Evolutionary conservation across 768 basidiomycete species (phyloP).

Genomic region (Tubosaeta sp.): DNA sequence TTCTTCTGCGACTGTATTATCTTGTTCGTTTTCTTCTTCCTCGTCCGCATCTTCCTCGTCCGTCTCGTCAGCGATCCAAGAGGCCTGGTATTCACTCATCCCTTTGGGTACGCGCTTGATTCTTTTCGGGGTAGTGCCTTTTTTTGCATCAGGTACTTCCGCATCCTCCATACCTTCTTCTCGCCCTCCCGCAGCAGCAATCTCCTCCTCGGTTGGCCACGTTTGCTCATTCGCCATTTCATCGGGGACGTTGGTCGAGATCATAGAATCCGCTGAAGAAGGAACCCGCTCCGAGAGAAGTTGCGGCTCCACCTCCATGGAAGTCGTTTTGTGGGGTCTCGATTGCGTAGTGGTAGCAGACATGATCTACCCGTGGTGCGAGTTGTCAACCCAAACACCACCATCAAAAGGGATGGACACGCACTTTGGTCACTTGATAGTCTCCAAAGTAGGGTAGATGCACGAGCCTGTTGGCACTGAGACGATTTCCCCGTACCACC

Average conservation of each 20-base stretch:
- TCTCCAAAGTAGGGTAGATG: constrained; percentile 89
- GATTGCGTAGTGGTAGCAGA: constrained; percentile 48
- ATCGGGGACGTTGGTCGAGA: constrained; percentile 85
- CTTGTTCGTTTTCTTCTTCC: constrained; percentile 40
- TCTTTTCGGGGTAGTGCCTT: constrained; percentile 72
- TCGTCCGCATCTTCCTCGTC: constrained; percentile 57
- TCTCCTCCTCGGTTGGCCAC: constrained; percentile 98
- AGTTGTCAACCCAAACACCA: background rate
- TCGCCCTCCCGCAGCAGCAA: constrained; percentile 41
- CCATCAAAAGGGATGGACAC: constrained; percentile 12
- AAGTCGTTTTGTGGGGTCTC: constrained; percentile 33
- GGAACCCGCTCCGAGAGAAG: constrained; percentile 58
- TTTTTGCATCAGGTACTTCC: constrained; percentile 55
- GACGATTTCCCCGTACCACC: constrained; percentile 66
- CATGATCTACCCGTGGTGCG: constrained; percentile 49
- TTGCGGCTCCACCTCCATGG: constrained; percentile 68
- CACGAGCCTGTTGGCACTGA: constrained; percentile 81
- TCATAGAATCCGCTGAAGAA: constrained; percentile 75
- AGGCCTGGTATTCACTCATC: constrained; percentile 94
- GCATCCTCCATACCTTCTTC: constrained; percentile 19
- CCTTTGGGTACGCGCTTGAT: constrained; percentile 90
- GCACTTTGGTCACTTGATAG: constrained; percentile 76
- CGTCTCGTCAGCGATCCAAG: constrained; percentile 89
- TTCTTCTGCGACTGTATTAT: constrained; percentile 38
- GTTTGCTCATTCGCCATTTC: constrained; percentile 94